Percentiles rank a stretch among this genome's conserved stretches.
Evolutionary conservation across 2,329 filamentous ascomycete species (phyloP).

Genomic region (Leptoxyphium fumago): DNA sequence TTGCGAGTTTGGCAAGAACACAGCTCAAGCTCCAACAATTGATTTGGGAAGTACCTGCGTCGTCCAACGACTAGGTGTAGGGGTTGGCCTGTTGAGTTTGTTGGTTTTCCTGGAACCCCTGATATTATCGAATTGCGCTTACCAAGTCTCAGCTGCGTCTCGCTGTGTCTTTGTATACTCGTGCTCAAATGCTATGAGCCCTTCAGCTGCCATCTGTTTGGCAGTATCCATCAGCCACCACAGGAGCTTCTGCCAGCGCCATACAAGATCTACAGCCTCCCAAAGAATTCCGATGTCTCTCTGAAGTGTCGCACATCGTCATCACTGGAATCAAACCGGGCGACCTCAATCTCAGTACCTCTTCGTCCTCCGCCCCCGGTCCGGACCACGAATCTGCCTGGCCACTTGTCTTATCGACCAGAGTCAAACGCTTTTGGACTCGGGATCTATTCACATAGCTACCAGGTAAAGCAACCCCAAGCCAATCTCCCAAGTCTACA

Average conservation of each 20-base stretch:
- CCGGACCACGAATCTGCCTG: too few relatives aligned
- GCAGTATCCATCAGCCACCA: constrained; percentile 7
- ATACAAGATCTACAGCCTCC: constrained; percentile 6
- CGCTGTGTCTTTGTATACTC: constrained; percentile 12
- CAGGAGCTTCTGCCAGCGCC: constrained; percentile 10
- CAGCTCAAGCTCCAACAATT: background rate
- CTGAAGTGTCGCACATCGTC: constrained; percentile 18
- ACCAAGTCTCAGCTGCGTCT: background rate
- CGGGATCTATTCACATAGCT: constrained; percentile 11
- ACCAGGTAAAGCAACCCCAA: constrained; percentile 3
- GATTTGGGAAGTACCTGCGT: constrained; percentile 12
- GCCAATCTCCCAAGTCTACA: too few relatives aligned
- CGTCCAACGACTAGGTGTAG: constrained; percentile 12
- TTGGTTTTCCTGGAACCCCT: constrained; percentile 4
- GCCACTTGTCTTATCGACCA: constrained; percentile 1
- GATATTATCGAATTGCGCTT: background rate
- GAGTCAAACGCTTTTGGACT: constrained; percentile 8
- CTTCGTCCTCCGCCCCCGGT: constrained; percentile 1
- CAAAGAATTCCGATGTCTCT: constrained; percentile 15
- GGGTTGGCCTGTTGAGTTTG: constrained; percentile 12
- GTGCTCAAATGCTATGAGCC: constrained; percentile 10
- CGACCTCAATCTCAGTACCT: constrained; percentile 3
- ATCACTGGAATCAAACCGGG: constrained; percentile 8
- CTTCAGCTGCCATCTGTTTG: constrained; percentile 13
- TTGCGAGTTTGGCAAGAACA: constrained; percentile 4